Evolutionary conservation across 1,139 yeast genomes (phyloP).

Genomic region (Taphrina populina): DNA sequence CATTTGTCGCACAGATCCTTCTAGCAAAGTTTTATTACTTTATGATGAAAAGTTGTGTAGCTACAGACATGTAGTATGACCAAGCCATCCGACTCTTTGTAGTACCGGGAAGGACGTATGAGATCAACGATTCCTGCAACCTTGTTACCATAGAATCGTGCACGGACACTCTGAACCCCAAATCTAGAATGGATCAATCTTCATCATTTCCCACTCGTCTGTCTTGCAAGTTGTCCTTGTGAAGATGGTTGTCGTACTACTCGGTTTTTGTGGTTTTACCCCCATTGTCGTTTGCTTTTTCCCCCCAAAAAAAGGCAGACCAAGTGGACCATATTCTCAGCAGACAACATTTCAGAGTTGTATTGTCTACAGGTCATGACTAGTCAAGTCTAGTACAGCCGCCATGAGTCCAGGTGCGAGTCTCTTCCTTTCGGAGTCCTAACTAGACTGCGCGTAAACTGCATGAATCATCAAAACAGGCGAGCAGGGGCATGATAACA

Average conservation of each 20-base stretch:
- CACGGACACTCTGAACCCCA: constrained; percentile 27
- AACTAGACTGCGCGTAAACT: constrained; percentile 28
- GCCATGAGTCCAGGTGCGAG: constrained; percentile 29
- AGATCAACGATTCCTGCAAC: constrained; percentile 25
- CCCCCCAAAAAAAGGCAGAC: too few relatives aligned
- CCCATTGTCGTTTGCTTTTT: too few relatives aligned
- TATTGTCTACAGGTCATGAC: background rate
- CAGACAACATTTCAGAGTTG: constrained; percentile 9
- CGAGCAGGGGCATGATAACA: too few relatives aligned
- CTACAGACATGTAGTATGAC: constrained; percentile 29
- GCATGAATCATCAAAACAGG: constrained; percentile 21
- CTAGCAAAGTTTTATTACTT: constrained; percentile 27
- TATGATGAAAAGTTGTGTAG: constrained; percentile 25
- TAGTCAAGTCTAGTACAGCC: background rate
- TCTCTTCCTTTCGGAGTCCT: too few relatives aligned
- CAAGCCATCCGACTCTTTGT: constrained; percentile 21
- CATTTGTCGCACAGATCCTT: constrained; percentile 6
- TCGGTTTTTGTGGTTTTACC: too few relatives aligned
- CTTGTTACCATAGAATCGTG: constrained; percentile 28
- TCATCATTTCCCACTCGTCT: background rate
- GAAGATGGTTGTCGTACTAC: too few relatives aligned
- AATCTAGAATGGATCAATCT: constrained; percentile 8
- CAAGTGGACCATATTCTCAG: too few relatives aligned
- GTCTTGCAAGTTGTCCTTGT: too few relatives aligned
- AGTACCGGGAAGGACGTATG: constrained; percentile 19